Percentiles rank a stretch among this genome's conserved stretches.
phyloP scores from a whole-genome alignment of 139 green algal species.

The Micractinium sp. region DNA sequence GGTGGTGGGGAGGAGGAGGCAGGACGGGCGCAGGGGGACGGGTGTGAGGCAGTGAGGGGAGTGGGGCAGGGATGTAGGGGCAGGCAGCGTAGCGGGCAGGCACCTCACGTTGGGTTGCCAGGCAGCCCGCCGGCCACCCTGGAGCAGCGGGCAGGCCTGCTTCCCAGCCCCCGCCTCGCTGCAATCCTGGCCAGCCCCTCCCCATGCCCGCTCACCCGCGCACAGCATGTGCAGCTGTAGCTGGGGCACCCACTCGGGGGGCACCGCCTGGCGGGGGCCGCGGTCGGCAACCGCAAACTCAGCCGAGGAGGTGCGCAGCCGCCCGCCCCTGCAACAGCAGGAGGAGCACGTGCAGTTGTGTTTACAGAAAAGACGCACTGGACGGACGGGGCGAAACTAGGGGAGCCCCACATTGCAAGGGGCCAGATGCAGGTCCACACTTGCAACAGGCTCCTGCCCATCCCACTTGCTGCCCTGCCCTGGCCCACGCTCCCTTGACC shows the following conservation, averaged over 20 bases:
- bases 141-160: no score
- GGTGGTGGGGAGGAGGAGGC: no score
- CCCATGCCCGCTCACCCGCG: slow-evolving; percentile 5
- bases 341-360: background rate
- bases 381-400: no score
- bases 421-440: no score
- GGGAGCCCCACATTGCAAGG: background rate
- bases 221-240: slow-evolving; percentile 82
- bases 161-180: background rate
- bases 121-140: no score
- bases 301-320: slow-evolving; percentile 14
- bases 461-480: no score
- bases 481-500: background rate
- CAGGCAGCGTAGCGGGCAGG: background rate
- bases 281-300: slow-evolving; percentile 48
- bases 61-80: background rate
- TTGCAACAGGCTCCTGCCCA: no score
- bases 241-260: slow-evolving; percentile 73
- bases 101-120: background rate
- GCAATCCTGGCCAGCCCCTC: background rate
- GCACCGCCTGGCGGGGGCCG: slow-evolving; percentile 45
- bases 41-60: background rate
- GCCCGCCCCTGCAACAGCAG: background rate
- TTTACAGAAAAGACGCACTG: background rate
- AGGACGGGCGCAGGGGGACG: background rate